phyloP scores from a whole-genome alignment of 2,329 filamentous ascomycete genomes.

The Cercospora beticola region DNA sequence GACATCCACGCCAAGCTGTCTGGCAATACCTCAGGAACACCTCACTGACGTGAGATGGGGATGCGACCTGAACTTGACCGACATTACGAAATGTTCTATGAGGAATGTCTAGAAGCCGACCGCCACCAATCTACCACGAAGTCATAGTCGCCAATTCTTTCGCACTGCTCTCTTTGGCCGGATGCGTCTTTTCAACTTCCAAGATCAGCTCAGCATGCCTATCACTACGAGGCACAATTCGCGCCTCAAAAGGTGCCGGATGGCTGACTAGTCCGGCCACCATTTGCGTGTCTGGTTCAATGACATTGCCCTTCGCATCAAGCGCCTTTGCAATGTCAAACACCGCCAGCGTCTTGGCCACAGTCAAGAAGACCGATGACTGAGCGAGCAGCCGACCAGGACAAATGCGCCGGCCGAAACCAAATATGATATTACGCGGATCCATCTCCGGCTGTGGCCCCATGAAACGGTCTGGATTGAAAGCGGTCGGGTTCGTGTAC shows the following conservation, averaged over 20 bases:
- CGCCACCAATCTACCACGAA: neutral
- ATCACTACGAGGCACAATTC: constrained; percentile 16
- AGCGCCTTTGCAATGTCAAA: constrained; percentile 20
- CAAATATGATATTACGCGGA: constrained; percentile 22
- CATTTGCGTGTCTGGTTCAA: constrained; percentile 13
- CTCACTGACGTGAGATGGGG: neutral
- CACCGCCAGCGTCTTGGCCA: constrained; percentile 16
- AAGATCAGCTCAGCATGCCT: constrained; percentile 16
- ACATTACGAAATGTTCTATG: neutral
- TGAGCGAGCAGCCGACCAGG: constrained; percentile 24
- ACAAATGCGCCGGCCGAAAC: constrained; percentile 26
- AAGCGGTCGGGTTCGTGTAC: constrained; percentile 5
- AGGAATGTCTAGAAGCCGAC: neutral
- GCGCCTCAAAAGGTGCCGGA: constrained; percentile 18
- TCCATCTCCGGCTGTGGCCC: constrained; percentile 27
- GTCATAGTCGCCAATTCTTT: constrained; percentile 15
- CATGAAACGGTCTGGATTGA: constrained; percentile 27
- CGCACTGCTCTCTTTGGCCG: constrained; percentile 19
- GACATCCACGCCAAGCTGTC: neutral
- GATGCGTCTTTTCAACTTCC: constrained; percentile 17
- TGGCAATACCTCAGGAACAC: neutral
- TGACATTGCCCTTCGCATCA: constrained; percentile 9
- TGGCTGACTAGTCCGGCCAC: constrained; percentile 23
- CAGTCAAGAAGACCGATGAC: constrained; percentile 20
- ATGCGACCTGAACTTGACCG: neutral